Conservation (phyloP, 768 basidiomycete species). For the Termitomyces bulborhizus region DNA sequence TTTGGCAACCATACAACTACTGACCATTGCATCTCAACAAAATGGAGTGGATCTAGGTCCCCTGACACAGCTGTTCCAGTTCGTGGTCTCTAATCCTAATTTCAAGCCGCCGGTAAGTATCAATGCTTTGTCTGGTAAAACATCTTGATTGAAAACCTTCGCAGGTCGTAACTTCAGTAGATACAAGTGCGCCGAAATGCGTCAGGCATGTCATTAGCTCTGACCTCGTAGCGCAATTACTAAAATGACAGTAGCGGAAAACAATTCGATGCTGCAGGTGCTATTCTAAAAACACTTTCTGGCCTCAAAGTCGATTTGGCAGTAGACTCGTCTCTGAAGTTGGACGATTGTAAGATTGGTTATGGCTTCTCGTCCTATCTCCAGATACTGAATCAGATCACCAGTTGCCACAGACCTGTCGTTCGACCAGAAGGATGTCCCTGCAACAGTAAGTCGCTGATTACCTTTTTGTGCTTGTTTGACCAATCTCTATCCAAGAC, state of each 20-base stretch:
- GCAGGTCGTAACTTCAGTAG: conserved; percentile 51
- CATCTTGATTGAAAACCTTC: background rate
- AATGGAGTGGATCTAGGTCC: conserved; percentile 60
- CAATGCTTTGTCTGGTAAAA: background rate
- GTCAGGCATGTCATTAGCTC: conserved; percentile 36
- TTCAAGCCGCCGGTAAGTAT: conserved; percentile 44
- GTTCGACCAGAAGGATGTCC: conserved; percentile 52
- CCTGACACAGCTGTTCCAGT: conserved; percentile 46
- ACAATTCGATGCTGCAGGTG: conserved; percentile 55
- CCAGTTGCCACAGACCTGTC: conserved; percentile 48
- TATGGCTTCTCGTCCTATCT: background rate
- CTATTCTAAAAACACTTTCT: conserved; percentile 58
- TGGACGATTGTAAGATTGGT: conserved; percentile 57
- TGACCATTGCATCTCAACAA: conserved; percentile 42
- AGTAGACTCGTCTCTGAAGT: conserved; percentile 44
- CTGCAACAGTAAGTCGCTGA: conserved; percentile 38
- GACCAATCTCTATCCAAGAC: conserved; percentile 29
- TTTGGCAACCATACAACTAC: conserved; percentile 49
- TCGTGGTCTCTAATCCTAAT: conserved; percentile 42
- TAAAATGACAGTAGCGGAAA: conserved; percentile 39
- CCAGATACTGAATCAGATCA: background rate
- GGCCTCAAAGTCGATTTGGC: conserved; percentile 53
- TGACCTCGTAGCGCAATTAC: background rate
- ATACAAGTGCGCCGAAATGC: conserved; percentile 47
- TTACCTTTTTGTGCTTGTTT: background rate